phyloP scores from a whole-genome alignment of 495 filamentous ascomycete species.

The Polyplosphaeria fusca region DNA sequence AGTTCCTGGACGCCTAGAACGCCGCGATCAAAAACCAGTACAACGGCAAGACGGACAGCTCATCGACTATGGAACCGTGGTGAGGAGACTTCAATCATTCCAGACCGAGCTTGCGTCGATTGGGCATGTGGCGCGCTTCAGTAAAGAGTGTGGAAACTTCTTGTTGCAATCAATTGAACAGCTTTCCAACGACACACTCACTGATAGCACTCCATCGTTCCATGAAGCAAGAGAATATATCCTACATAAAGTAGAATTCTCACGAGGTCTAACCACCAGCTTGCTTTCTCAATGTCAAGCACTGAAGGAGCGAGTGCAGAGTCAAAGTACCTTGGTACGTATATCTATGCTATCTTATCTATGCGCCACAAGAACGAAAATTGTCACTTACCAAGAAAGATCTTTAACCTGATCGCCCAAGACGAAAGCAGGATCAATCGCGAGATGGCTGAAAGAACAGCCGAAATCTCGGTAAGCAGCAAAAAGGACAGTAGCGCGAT shows the following conservation, averaged over 20 bases:
- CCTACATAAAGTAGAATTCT: neutral
- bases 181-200: neutral
- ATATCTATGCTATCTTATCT: neutral
- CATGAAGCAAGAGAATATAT: neutral
- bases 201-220: neutral
- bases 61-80: neutral
- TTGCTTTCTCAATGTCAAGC: neutral
- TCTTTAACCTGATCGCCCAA: conserved; percentile 10
- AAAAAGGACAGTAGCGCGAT: conserved; percentile 13
- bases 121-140: neutral
- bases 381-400: too few species aligned
- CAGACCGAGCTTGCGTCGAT: neutral
- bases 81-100: conserved; percentile 1
- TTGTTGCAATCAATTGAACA: neutral
- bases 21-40: neutral
- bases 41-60: neutral
- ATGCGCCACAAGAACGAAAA: neutral
- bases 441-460: neutral
- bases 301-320: conserved; percentile 13
- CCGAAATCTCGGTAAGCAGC: neutral
- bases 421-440: conserved; percentile 11
- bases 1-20: neutral
- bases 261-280: neutral
- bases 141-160: conserved; percentile 6
- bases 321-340: conserved; percentile 8